A percentile compares a stretch with the other conserved stretches of the same genome.
These are phyloP conservation scores for Grigorovia yakushimaensis DNA, from an alignment of 805 yeast genomes.

Conservation along the genomic window DNA sequence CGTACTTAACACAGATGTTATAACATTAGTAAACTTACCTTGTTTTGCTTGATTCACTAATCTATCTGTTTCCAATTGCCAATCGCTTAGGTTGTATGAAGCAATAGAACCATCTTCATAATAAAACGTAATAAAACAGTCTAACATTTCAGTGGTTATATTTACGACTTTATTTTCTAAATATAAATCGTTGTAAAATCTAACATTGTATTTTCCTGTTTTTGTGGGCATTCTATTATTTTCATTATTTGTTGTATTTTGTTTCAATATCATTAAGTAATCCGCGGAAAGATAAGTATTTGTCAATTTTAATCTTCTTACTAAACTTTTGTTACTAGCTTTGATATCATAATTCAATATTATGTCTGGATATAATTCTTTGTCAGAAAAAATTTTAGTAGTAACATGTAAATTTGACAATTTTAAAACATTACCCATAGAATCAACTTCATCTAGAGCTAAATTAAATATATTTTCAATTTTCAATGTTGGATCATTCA, in stretches of 20 bases:
- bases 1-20: conserved; percentile 24
- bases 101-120: conserved; percentile 17
- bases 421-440: conserved; percentile 16
- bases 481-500: conserved; percentile 26
- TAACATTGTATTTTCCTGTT: conserved; percentile 13
- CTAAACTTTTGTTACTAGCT: conserved; percentile 17
- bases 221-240: conserved; percentile 7
- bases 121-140: conserved; percentile 20
- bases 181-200: conserved; percentile 8
- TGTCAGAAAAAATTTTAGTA: conserved; percentile 23
- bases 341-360: conserved; percentile 17
- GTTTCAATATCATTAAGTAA: conserved; percentile 12
- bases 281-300: conserved; percentile 15
- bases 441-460: conserved; percentile 15
- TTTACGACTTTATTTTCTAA: conserved; percentile 12
- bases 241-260: conserved; percentile 4
- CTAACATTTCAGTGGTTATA: conserved; percentile 22
- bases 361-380: conserved; percentile 22
- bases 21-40: conserved; percentile 19
- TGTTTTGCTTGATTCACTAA: conserved; percentile 13
- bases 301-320: conserved; percentile 19
- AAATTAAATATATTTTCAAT: conserved; percentile 19
- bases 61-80: conserved; percentile 21
- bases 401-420: conserved; percentile 18
- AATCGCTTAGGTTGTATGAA: conserved; percentile 19